Base-by-base conservation (phyloP, 345 rosid genomes). In the Laguncularia racemosa region DNA sequence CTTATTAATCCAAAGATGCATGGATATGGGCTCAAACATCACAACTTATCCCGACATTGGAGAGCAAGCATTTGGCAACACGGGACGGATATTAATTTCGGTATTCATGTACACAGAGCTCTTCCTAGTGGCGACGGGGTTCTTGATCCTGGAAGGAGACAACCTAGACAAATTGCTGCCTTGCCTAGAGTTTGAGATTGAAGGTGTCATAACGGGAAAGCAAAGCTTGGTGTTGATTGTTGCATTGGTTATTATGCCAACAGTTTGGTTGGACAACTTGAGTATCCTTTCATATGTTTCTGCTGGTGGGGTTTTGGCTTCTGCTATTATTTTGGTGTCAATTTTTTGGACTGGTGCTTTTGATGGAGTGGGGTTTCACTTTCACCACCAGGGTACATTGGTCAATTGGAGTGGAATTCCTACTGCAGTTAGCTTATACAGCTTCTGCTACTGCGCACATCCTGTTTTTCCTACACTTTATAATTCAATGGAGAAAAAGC, bases 371-470 rank as follows among this genome's bases (percentile, higher is more conserved):
- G 98, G 96, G 20, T 84, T 66, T 48, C 48, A 46, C 48, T 72
- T 66, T 48, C 73, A 70, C 14, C 76, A 76, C 6, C 71, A 57
- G 46, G 92, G 88, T 26, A 64, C 57, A 11, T 44, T 63, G 2
- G 40, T 91, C 20, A 75, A 80, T 44, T 70, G 70, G 79, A 66
- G 60, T 14, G 92, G 96, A 67, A 63, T 88, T 21, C 73, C 88
- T 2, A 86, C 89, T 12, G 83, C 98, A 0, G 72, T 91, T 49
- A 91, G 98, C 66, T 81, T 91, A 63, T 91, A 84, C 23, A 79
- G 84, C n/a, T 91, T 91, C 73, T 91, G 98, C 61, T 91, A 79
- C 16, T 86, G 98, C 20, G 96, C 95, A 1, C 98, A 91, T 67
- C 98, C 98, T 0, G 92, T 91, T 46, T 91, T 88, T 57, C 98